Evolutionary conservation across 805 yeast genomes (phyloP).

Genomic region (Grigorovia yakushimaensis): DNA sequence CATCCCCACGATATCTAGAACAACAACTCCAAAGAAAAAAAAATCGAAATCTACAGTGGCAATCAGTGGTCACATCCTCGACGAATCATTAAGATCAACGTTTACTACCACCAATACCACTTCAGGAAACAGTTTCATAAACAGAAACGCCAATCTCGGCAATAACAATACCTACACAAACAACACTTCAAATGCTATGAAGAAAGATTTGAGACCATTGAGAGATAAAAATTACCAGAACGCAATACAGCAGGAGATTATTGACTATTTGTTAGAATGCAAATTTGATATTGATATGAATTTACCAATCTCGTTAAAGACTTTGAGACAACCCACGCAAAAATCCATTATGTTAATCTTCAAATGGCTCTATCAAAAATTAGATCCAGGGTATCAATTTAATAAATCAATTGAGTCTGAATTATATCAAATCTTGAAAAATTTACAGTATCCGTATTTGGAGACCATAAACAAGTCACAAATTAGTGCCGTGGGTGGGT

Average conservation of each 20-base stretch:
- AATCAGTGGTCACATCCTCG: neutral
- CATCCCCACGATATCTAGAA: slow-evolving; percentile 6
- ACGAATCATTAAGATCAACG: neutral
- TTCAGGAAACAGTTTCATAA: neutral
- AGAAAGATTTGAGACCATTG: slow-evolving; percentile 65
- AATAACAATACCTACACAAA: slow-evolving; percentile 5
- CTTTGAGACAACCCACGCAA: slow-evolving; percentile 72
- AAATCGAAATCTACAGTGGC: slow-evolving; percentile 16
- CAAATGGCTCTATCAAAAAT: slow-evolving; percentile 64
- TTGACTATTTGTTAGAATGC: slow-evolving; percentile 50
- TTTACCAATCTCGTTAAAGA: slow-evolving; percentile 54
- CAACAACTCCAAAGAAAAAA: slow-evolving; percentile 7
- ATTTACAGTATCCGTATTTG: slow-evolving; percentile 66
- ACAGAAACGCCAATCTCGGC: neutral
- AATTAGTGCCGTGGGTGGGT: slow-evolving; percentile 85
- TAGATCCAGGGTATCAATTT: slow-evolving; percentile 74
- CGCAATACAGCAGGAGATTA: slow-evolving; percentile 55
- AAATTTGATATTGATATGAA: slow-evolving; percentile 69
- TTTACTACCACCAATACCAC: neutral
- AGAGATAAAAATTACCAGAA: slow-evolving; percentile 62
- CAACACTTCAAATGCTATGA: too few species aligned
- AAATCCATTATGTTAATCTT: slow-evolving; percentile 72
- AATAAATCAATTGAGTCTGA: slow-evolving; percentile 64
- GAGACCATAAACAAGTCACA: slow-evolving; percentile 76
- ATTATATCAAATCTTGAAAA: slow-evolving; percentile 55